These are phyloP conservation scores for Termitomyces sp. DNA, from an alignment of 768 basidiomycete genomes.

Conservation along the genomic window DNA sequence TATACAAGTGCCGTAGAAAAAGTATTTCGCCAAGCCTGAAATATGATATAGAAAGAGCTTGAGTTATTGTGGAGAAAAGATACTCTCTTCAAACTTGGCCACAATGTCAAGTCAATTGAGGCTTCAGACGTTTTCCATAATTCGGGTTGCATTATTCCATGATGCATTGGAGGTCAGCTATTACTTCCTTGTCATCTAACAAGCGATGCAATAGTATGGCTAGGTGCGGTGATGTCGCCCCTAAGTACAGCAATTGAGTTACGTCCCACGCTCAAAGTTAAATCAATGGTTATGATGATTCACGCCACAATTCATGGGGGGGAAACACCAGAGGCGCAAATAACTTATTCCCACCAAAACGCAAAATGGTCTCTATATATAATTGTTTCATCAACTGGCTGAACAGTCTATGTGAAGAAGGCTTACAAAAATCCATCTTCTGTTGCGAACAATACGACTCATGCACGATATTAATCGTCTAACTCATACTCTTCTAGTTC, in stretches of 20 bases:
- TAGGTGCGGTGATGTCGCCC: no score
- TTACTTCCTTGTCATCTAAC: no score
- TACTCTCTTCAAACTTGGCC: no score
- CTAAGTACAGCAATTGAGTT: background rate
- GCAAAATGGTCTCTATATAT: background rate
- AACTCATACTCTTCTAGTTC: constrained; percentile 46
- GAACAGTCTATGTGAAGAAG: background rate
- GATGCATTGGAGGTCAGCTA: no score
- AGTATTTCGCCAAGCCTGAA: background rate
- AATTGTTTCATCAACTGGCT: background rate
- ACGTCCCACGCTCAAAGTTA: background rate
- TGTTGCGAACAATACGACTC: background rate
- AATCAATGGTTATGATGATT: no score
- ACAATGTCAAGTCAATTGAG: no score
- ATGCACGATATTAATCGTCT: constrained; percentile 23
- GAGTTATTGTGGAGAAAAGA: no score
- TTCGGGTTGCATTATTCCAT: no score
- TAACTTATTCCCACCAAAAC: background rate
- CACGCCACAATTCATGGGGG: no score
- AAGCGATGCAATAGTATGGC: no score
- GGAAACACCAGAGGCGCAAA: background rate
- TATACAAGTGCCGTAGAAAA: background rate
- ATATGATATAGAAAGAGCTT: background rate
- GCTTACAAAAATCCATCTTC: no score
- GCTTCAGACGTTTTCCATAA: no score